Evolutionary conservation across 1,139 yeast species (phyloP).

Genomic region (Kodamaea alishanica): DNA sequence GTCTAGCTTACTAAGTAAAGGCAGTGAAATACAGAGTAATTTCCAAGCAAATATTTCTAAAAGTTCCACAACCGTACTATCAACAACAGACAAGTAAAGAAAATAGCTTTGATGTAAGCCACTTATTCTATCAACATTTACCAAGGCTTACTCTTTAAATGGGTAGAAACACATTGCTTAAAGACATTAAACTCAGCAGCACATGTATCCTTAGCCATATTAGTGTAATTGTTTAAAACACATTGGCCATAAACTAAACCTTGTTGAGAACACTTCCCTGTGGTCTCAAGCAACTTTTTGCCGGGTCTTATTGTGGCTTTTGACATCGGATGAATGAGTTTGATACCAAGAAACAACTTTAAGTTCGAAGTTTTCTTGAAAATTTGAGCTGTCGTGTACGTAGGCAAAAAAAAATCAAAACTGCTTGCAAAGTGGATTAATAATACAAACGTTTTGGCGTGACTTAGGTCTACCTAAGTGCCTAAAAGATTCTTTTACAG

Average conservation of each 20-base stretch:
- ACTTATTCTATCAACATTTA: not conserved
- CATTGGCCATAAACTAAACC: slow-evolving; percentile 62
- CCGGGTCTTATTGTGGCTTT: slow-evolving; percentile 36
- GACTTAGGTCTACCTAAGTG: no score
- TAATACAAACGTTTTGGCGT: no score
- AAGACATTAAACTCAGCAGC: slow-evolving; percentile 53
- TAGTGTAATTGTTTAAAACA: slow-evolving; percentile 51
- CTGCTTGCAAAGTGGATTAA: no score
- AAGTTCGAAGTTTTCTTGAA: no score
- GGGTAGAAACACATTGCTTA: slow-evolving; percentile 41
- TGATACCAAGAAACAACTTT: no score
- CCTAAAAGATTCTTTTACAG: no score
- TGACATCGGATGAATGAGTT: no score
- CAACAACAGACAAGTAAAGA: not conserved
- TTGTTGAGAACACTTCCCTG: slow-evolving; percentile 39
- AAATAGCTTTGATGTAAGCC: not conserved
- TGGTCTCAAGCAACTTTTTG: slow-evolving; percentile 31
- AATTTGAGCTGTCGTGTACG: no score
- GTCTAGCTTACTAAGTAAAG: no score
- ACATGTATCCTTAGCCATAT: slow-evolving; percentile 55
- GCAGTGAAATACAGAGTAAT: not conserved
- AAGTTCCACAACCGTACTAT: not conserved
- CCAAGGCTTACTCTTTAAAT: slow-evolving; percentile 9
- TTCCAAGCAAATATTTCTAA: not conserved
- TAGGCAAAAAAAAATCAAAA: no score